Evolutionary conservation across 148 eudicot genomes (phyloP).

Genomic region (Pouteria glomerata): DNA sequence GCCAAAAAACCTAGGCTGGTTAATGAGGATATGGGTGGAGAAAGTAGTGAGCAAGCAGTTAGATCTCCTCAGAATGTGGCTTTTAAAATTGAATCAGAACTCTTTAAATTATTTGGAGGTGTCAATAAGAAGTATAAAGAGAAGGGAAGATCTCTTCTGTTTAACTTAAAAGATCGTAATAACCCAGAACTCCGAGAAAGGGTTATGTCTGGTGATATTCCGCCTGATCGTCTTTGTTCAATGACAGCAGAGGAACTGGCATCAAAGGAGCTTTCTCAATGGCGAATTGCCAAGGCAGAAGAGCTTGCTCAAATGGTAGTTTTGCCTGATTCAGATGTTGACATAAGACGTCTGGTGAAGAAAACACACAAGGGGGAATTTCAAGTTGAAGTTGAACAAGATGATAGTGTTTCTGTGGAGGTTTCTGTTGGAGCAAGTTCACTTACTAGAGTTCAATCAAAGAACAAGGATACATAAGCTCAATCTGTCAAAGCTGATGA

Average conservation of each 20-base stretch:
- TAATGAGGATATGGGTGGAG: slow-evolving; percentile 19
- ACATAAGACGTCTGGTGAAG: slow-evolving; percentile 80
- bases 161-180: slow-evolving; percentile 85
- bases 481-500: slow-evolving; percentile 25
- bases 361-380: slow-evolving; percentile 98
- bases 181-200: slow-evolving; percentile 86
- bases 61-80: slow-evolving; percentile 63
- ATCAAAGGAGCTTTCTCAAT: slow-evolving; percentile 88
- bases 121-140: slow-evolving; percentile 95
- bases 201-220: slow-evolving; percentile 80
- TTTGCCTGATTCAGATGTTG: slow-evolving; percentile 73
- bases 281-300: slow-evolving; percentile 96
- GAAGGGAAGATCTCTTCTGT: slow-evolving; percentile 83
- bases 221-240: slow-evolving; percentile 80
- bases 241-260: slow-evolving; percentile 99
- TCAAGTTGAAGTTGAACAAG: slow-evolving; percentile 77
- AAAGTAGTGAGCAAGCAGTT: slow-evolving; percentile 12
- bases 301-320: slow-evolving; percentile 77
- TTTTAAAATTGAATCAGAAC: slow-evolving; percentile 62
- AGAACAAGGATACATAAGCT: slow-evolving; percentile 19
- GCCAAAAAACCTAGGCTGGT: slow-evolving; percentile 25
- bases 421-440: slow-evolving; percentile 34
- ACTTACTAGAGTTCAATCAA: slow-evolving; percentile 23
- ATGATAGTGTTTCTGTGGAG: slow-evolving; percentile 51
- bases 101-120: slow-evolving; percentile 82